Evolutionary conservation across 306 rosid genomes (phyloP), one percentile per base, ranked within the genome.

Genomic region (Calophaca sinica): DNA sequence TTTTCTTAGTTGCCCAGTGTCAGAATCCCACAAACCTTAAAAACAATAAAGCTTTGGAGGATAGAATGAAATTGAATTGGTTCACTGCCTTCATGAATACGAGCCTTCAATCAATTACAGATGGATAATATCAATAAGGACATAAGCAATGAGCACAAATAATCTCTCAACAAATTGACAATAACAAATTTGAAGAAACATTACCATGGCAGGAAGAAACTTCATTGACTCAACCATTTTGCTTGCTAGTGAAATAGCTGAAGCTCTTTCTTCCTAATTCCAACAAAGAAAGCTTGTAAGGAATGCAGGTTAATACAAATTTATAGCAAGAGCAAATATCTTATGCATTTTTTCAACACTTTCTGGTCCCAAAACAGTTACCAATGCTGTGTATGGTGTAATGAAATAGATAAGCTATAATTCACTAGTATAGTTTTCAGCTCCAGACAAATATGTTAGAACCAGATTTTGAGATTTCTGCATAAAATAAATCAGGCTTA

Each of bases 161-260:
- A 67, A 70, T 52, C 69, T 53, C 60, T 60, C 70, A 53, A 58
- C 32, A 60, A 71, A 73, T 71, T 75, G 41, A 80, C 42, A 71
- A 46, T 61, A 48, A 39, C 7, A 75, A 29, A 42, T 67, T 57
- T 5, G 39, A 77, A 72, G 68, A 62, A 76, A 79, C 77, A 76
- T 65, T 82, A 96, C 99, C 98, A 76, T 93, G 81, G 85, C 68
- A 57, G 99, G 84, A 26, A 87, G 81, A 85, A 86, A 92, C 90
- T 96, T 96, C 87, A 92, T 78, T 63, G 96, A 85, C 74, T 90
- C 99, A 38, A 90, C 85, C 91, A 96, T 92, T 90, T 90, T 89
- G 87, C 89, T 81, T 55, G 91, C 97, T 64, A 84, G 74, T 49
- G 91, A 82, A 81, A 87, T 71, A 67, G 96, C 91, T 70, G 97